phyloP scores from a whole-genome alignment of 2,329 filamentous ascomycete species.

The Botrytis fabae region DNA sequence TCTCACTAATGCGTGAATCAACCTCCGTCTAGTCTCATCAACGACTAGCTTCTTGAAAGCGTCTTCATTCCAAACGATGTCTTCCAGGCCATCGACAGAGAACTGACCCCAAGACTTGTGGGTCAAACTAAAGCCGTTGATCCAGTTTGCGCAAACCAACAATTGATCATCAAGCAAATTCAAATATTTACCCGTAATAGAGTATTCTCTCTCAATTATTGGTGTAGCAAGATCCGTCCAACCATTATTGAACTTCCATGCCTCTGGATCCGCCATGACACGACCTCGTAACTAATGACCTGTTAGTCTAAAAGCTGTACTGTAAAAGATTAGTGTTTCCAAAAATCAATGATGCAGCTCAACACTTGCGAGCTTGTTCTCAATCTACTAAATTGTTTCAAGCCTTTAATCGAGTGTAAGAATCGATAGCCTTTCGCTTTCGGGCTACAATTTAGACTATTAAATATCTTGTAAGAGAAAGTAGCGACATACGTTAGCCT shows the following conservation, averaged over 20 bases:
- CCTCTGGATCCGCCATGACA: constrained; percentile 11
- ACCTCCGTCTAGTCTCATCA: not conserved
- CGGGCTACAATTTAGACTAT: too few relatives aligned
- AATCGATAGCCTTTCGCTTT: too few relatives aligned
- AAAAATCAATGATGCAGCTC: too few relatives aligned
- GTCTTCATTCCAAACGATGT: constrained; percentile 16
- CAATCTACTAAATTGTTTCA: too few relatives aligned
- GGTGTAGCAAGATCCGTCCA: not conserved
- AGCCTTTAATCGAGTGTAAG: too few relatives aligned
- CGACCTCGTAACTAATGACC: constrained; percentile 8
- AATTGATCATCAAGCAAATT: constrained; percentile 4
- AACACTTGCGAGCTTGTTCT: too few relatives aligned
- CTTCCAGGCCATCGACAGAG: not conserved
- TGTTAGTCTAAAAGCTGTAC: not conserved
- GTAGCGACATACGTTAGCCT: not conserved
- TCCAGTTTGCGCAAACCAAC: constrained; percentile 1
- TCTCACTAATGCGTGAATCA: constrained; percentile 13
- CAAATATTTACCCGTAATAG: not conserved
- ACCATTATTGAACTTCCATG: not conserved
- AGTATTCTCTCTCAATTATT: not conserved
- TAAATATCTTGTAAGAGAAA: not conserved
- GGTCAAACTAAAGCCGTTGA: constrained; percentile 9
- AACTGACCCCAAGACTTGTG: constrained; percentile 16
- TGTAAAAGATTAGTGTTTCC: too few relatives aligned
- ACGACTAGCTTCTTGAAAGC: constrained; percentile 11